Evolutionary conservation across 2,329 filamentous ascomycete species (phyloP).

Genomic region (Tolypocladium sp.): DNA sequence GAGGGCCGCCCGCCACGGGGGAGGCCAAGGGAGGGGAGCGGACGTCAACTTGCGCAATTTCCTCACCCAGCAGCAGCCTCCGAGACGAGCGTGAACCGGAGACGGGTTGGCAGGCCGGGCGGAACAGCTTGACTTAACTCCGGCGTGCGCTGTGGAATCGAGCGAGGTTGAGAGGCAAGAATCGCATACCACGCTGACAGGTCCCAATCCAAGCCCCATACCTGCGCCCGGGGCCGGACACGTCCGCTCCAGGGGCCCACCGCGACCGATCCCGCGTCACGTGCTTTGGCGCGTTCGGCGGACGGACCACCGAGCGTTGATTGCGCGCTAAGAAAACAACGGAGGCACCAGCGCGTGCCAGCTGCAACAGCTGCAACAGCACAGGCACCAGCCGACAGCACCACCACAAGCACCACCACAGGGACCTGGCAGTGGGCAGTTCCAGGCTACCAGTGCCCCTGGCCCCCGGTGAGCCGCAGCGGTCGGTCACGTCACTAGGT

Average conservation of each 20-base stretch:
- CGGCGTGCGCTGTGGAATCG: neutral
- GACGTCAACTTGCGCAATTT: neutral
- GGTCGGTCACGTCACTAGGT: too few relatives aligned
- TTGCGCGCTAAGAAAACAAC: neutral
- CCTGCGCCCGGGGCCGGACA: neutral
- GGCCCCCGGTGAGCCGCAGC: too few relatives aligned
- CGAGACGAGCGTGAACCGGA: neutral
- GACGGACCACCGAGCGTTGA: neutral
- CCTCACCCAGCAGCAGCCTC: neutral
- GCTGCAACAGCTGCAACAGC: neutral
- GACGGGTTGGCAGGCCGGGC: conserved; percentile 4
- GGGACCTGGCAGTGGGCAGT: too few relatives aligned
- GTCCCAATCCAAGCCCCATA: neutral
- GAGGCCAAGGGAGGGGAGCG: neutral
- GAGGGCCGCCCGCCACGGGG: neutral
- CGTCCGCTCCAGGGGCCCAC: neutral
- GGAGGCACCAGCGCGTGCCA: neutral
- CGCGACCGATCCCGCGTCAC: neutral
- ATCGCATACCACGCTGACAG: neutral
- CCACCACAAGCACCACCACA: too few relatives aligned
- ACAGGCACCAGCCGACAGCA: too few relatives aligned
- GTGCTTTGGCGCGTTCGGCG: neutral
- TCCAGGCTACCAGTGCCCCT: too few relatives aligned
- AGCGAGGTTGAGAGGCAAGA: neutral
- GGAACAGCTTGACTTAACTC: conserved; percentile 3